Evolutionary conservation across 192 early-diverging fungal genomes (phyloP).

Genomic region (Entophlyctis helioformis): DNA sequence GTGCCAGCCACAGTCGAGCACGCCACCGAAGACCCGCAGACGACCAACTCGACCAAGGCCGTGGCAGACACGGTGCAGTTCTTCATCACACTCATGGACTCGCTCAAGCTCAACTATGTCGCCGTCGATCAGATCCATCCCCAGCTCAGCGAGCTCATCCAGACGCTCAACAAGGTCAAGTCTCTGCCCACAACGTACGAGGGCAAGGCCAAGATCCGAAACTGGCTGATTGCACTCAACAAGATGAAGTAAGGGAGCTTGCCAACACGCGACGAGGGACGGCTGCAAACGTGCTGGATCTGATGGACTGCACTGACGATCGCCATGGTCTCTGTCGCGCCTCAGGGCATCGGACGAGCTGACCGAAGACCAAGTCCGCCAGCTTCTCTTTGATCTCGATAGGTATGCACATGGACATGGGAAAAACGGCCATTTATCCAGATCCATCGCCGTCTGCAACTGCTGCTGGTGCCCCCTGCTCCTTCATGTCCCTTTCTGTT

Average conservation of each 20-base stretch:
- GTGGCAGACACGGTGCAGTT: slow-evolving; percentile 58
- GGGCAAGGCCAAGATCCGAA: slow-evolving; percentile 67
- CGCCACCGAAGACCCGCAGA: slow-evolving; percentile 30
- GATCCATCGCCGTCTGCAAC: no score
- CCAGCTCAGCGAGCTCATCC: slow-evolving; percentile 70
- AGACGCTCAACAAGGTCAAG: slow-evolving; percentile 71
- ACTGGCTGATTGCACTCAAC: slow-evolving; percentile 86
- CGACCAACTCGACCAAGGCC: slow-evolving; percentile 44
- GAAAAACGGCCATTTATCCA: no score
- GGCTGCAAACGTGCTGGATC: no score
- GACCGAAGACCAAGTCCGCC: slow-evolving; percentile 71
- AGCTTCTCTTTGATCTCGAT: slow-evolving; percentile 88
- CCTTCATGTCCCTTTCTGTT: no score
- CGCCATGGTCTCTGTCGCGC: no score
- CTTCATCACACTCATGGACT: slow-evolving; percentile 91
- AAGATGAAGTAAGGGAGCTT: slow-evolving; percentile 66
- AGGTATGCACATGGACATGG: no score
- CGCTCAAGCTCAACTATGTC: slow-evolving; percentile 64
- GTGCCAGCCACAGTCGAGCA: slow-evolving; percentile 94
- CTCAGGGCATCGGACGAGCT: slow-evolving; percentile 69
- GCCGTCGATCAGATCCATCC: slow-evolving; percentile 91
- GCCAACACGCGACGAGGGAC: no score
- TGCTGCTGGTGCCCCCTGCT: no score
- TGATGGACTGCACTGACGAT: no score
- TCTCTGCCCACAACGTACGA: slow-evolving; percentile 66